Evolutionary conservation across 106 monocot species (phyloP), one percentile per base, ranked within the genome.

Genomic region (Dendrobium huoshanense): DNA sequence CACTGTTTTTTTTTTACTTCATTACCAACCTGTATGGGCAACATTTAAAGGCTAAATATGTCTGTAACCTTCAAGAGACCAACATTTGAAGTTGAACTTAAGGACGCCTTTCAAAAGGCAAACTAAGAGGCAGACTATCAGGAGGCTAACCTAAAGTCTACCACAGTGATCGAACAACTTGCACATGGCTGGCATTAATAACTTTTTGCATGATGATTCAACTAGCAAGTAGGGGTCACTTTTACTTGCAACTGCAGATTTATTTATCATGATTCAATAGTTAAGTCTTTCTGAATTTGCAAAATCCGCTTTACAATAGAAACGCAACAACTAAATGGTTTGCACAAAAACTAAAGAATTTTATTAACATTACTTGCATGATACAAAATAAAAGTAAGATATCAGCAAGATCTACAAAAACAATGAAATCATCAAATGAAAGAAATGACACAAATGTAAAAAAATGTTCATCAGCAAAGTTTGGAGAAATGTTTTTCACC

Each of bases 401-500:
- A 22, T 18, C 3, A 77, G 29, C 1, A 51, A 77, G 0, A 77
- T 77, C 51, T 55, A 3, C 7, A 24, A 77, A 31, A 51, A 41
- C 55, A 51, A 27, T 20, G 20, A 77, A 51, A 77, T 25, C 48
- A 16, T 41, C 42, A 51, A 51, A 25, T 55, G 15, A 77, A 25
- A 77, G 49, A 74, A 74, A 65, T 44, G 13, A 27, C 0, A 3
- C 41, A 6, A 75, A 41, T 55, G 1, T 7, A 75, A 70, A 29
- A 72, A 33, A 54, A 51, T 29, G 18, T 48, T 49, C 31, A 68
- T 67, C 22, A 25, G 29, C 16, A 73, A 75, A 17, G 75, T 10
- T 44, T 19, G 27, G 31, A 73, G n/a, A 10, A 20, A 42, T 61
- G n/a, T 4, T 41, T 64, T 29, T 81, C 77, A 95, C 98, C 93